Evolutionary conservation across 2,329 filamentous ascomycete genomes (phyloP), one percentile per base, ranked within the genome.

Genomic region (Passalora sequoiae): DNA sequence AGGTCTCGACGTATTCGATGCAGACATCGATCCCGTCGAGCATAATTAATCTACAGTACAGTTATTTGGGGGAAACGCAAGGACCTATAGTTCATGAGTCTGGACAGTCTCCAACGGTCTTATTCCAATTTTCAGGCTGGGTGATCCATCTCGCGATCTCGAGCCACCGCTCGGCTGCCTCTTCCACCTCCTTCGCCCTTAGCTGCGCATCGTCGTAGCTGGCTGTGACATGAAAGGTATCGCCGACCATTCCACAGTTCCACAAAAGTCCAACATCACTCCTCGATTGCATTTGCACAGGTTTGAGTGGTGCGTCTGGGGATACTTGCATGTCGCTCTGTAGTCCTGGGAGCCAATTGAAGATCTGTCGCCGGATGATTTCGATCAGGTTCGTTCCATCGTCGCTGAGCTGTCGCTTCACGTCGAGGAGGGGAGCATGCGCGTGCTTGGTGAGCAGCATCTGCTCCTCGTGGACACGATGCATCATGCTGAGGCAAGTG

Each of bases 171-270:
- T 37, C 43, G 2, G 38, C 24, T 17, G 30, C 30, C n/a, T 41
- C 38, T 20, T 38, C 31, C 12, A 42, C 43, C 31, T 46, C 43
- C 6, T n/a, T n/a, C 17, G 15, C 12, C 24, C 33, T 30, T 12
- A 46, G 22, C 32, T 46, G 43, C 15, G 38, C 38, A 42, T 46
- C 43, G 29, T 46, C 43, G 19, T 33, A 46, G 24, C 38, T 42
- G 3, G 38, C 33, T 12, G 10, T 35, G 19, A 45, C 29, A 6
- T 28, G 35, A 17, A 45, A 39, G 12, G 21, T 33, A 25, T 32
- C 27, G 17, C 38, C 31, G 9, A 48, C 16, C 40, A 40, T 15
- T 1, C 40, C 28, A 27, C 40, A 43, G 22, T 40, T 48, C 41
- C 46, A 48, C 20, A 41, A 15, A 20, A 48, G n/a, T 4, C 40